phyloP scores from a whole-genome alignment of 2,329 filamentous ascomycete species.

The Aspergillus pseudoviridinutans region DNA sequence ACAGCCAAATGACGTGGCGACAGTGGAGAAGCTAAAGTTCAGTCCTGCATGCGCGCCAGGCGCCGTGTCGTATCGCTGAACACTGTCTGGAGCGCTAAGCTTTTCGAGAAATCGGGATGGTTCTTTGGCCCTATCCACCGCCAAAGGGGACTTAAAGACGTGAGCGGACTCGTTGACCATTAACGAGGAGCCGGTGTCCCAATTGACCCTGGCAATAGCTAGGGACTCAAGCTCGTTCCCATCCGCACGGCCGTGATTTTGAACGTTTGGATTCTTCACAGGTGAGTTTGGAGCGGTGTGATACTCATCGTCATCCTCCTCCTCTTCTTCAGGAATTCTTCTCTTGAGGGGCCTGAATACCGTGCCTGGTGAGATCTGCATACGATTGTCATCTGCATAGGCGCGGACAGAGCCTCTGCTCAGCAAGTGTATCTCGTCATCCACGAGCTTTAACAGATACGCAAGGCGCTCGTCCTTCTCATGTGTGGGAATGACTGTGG shows the following conservation, averaged over 20 bases:
- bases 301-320: constrained; percentile 24
- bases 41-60: constrained; percentile 5
- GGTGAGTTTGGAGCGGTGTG: constrained; percentile 31
- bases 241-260: not conserved
- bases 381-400: not conserved
- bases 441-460: constrained; percentile 25
- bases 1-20: constrained; percentile 10
- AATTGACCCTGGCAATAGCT: not conserved
- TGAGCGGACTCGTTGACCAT: not conserved
- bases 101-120: constrained; percentile 16
- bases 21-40: constrained; percentile 24
- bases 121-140: not conserved
- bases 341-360: constrained; percentile 7
- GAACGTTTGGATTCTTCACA: constrained; percentile 9
- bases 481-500: constrained; percentile 8
- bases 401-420: constrained; percentile 17
- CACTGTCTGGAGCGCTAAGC: constrained; percentile 14
- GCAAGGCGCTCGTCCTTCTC: constrained; percentile 24
- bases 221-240: not conserved
- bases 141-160: constrained; percentile 6
- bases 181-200: not conserved
- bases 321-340: constrained; percentile 19
- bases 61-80: constrained; percentile 16
- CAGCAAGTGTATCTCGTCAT: constrained; percentile 31
- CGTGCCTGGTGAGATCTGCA: constrained; percentile 6